Percentiles rank a stretch among this genome's conserved stretches.
Evolutionary conservation across 164 flowering plant genomes (phyloP).

Genomic region (Platanus orientalis): DNA sequence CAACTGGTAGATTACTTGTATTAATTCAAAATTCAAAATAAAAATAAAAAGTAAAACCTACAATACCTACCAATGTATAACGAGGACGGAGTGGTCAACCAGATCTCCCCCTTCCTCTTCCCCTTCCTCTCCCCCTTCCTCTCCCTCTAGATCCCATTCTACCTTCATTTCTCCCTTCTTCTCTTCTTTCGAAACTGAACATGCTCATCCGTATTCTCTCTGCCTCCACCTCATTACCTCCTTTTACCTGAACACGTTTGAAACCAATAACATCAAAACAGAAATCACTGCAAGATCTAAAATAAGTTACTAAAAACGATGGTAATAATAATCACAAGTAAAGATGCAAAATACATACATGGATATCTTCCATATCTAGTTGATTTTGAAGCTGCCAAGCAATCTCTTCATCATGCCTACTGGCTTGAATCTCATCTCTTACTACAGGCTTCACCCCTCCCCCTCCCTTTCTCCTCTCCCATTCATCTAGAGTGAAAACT

Average conservation of each 20-base stretch:
- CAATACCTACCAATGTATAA: background rate
- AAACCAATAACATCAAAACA: conserved; percentile 1
- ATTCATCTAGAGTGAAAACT: conserved; percentile 74
- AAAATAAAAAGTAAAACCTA: background rate
- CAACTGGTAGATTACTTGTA: background rate
- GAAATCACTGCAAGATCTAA: too few relatives aligned
- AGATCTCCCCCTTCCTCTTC: conserved; percentile 21
- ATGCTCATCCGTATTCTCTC: conserved; percentile 62
- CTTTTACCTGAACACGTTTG: conserved; percentile 40
- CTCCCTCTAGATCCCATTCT: conserved; percentile 23
- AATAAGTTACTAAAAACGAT: background rate
- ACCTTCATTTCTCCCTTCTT: conserved; percentile 13
- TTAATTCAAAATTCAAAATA: too few relatives aligned
- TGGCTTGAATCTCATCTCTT: conserved; percentile 22
- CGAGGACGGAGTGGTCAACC: conserved; percentile 5
- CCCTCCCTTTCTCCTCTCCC: conserved; percentile 57
- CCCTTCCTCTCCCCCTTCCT: conserved; percentile 27
- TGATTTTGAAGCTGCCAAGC: conserved; percentile 88
- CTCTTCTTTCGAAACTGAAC: conserved; percentile 63
- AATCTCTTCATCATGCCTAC: conserved; percentile 72
- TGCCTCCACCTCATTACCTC: conserved; percentile 34
- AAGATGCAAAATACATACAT: conserved; percentile 28
- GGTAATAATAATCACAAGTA: background rate
- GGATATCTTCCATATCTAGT: conserved; percentile 72
- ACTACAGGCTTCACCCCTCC: conserved; percentile 23